Evolutionary conservation across 1,284 basidiomycete species (phyloP), one percentile per base, ranked within the genome.

Genomic region (Prillingera fragicola): DNA sequence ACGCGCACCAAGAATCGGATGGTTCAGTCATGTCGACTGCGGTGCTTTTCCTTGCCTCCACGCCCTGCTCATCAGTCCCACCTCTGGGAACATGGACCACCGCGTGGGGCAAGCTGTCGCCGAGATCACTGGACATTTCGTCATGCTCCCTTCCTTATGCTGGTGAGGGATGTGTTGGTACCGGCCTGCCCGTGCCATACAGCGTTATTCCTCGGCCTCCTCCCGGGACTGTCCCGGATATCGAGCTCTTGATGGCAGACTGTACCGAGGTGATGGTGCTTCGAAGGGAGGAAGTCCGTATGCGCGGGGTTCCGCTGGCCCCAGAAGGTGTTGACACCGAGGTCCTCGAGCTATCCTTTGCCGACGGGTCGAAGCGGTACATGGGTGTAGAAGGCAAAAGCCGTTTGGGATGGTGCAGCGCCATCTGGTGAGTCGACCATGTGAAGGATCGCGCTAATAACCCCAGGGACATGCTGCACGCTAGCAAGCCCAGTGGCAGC

Each of bases 31-130:
- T 61, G 22, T 44, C 59, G 5, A 55, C 57, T 3, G 39, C 64
- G 2, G 41, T 63, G 18, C 51, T 69, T 31, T 69, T 57, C 39
- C 58, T 69, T 23, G 48, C 58, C 2, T 56, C 62, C 0, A 59
- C 57, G 5, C 62, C 63, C 7, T 60, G 59, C 48, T 60, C 59
- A 2, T 57, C 59, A 4, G 33, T 59, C 22, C 51, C 60, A 21
- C 49, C 45, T 21, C 64, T 60, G 58, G 65, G 62, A 10, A 54
- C 57, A n/a, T 70, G 67, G 67, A 45, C 64, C 13, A 52, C 65
- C 2, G 62, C 61, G 5, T 64, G 55, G 57, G 66, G 54, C 0
- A 49, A 50, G 7, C 55, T 70, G 17, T 50, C 57, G 5, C 21
- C 50, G 6, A 43, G 40, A 1, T 26, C 38, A 2, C 49, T 69